Base-by-base conservation (phyloP, 495 filamentous ascomycete genomes). In the Neurospora hispaniola region DNA sequence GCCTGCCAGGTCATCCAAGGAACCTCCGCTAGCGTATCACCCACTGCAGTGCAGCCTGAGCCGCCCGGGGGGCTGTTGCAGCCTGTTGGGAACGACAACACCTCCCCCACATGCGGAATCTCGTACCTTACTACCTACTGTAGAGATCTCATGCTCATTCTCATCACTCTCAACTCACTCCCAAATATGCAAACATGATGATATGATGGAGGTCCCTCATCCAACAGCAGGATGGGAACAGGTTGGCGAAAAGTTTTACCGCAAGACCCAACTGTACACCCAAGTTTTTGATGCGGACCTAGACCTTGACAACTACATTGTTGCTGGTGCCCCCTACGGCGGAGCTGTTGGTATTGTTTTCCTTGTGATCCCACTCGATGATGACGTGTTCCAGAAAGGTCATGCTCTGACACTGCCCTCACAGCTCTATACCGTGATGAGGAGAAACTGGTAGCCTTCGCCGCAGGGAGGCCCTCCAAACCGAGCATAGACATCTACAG, bases 401-500 rank as follows among this genome's bases (percentile, higher is more conserved):
- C 40, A 41, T 42, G 12, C 11, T 46, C 71, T 71, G 48, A 73
- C 44, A 27, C 31, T 62, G 23, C 18, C 72, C 74, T 76, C 81
- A 43, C 74, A 97, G 96, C 96, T 54, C 85, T 99, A 42, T 92
- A 94, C 83, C 92, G 94, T 14, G 93, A 98, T 81, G 93, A 97
- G 76, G 88, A 86, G 59, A 95, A 95, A 79, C 84, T 96, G n/a
- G 87, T 92, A 69, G 85, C 91, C 20, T 92, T 91, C 76, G 88
- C 92, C 70, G 91, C 92, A 70, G 82, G 88, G 3, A 89, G 92
- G 78, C 84, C 89, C 7, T 83, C 89, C 23, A 97, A 94, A 81
- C 89, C 93, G 18, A 92, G 89, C 76, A 96, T 99, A 80, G 94
- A 98, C 80, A 89, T 99, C 73, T 97, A 98, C 83, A 97, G 94